Evolutionary conservation across 2,329 filamentous ascomycete genomes (phyloP), one percentile per base, ranked within the genome.

Genomic region (Trichophyton rubrum): DNA sequence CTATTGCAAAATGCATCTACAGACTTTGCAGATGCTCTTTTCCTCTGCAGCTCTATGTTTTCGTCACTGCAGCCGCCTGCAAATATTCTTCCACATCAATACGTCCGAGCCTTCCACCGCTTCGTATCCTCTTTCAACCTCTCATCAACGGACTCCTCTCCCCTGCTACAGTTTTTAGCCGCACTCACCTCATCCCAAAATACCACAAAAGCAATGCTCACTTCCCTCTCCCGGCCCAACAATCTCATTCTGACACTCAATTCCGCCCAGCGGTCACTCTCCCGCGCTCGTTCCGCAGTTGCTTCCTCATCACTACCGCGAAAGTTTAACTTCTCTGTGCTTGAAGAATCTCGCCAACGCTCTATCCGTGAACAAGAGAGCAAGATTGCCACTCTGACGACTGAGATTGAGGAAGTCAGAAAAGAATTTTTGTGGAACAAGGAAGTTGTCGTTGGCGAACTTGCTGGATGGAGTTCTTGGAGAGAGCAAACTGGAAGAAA

Each of bases 381-480:
- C 65, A 89, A 88, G 67, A 88, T 89, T 41, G 80, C 83, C 13
- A 85, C 85, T 64, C 84, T 83, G 22, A 82, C 86, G 64, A 74
- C 79, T 17, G 89, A 96, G 70, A 82, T 89, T 9, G 82, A 86
- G 20, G 82, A 84, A 49, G 74, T 96, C n/a, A 86, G 87, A 0
- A 84, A 84, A 58, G 93, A 99, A 73, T 77, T 99, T 60, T 79
- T 90, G 57, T 96, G 93, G 72, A 96, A 91, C 56, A 92, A 96
- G 75, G 89, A 95, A 72, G 90, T 92, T 13, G 92, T 97, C 24
- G 92, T 95, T 5, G 82, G 85, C 1, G 93, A 99, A 75, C 74
- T 99, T 60, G 93, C 93, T 0, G 90, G 89, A 15, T 99, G 93
- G 90, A 91, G 96, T 69, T 90, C 95, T 45, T 83, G 90, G 76